Percentiles rank a stretch among this genome's conserved stretches.
Evolutionary conservation across 2,329 filamentous ascomycete genomes (phyloP).

Genomic region (Macrophomina phaseolina): DNA sequence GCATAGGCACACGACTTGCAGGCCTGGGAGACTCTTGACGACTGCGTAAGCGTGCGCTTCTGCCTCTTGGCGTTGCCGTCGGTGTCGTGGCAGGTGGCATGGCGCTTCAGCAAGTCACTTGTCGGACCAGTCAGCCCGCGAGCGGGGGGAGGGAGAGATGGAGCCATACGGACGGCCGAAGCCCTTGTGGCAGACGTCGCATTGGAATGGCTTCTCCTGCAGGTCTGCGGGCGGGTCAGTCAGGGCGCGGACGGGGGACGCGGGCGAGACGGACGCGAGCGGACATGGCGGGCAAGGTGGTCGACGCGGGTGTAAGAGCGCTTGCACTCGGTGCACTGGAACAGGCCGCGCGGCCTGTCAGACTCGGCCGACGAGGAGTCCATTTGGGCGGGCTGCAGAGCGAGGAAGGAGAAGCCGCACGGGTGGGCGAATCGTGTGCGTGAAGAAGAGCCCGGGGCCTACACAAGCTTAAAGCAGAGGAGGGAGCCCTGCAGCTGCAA

Average conservation of each 20-base stretch:
- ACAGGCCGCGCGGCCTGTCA: constrained; percentile 33
- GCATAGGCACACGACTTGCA: constrained; percentile 59
- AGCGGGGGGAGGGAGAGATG: neutral
- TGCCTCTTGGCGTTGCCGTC: constrained; percentile 39
- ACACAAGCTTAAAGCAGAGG: constrained; percentile 6
- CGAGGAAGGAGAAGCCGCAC: neutral
- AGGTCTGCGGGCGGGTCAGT: constrained; percentile 35
- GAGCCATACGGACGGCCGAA: constrained; percentile 51
- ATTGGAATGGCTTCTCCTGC: constrained; percentile 54
- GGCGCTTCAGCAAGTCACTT: constrained; percentile 58
- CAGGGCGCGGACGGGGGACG: constrained; percentile 23
- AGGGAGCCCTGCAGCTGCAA: neutral
- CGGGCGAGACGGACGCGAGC: constrained; percentile 48
- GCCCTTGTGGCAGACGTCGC: constrained; percentile 52
- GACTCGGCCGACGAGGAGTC: constrained; percentile 18
- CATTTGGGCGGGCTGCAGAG: neutral
- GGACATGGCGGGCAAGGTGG: constrained; percentile 60
- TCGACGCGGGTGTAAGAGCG: constrained; percentile 60
- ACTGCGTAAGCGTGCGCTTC: constrained; percentile 24
- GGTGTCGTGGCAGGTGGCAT: constrained; percentile 52
- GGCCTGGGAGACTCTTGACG: constrained; percentile 53
- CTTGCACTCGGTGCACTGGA: constrained; percentile 59
- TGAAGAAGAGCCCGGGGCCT: neutral
- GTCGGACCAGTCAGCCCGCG: neutral
- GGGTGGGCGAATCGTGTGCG: constrained; percentile 9